Evolutionary conservation across 1,284 basidiomycete genomes (phyloP).

Genomic region (Ustilago tritici): DNA sequence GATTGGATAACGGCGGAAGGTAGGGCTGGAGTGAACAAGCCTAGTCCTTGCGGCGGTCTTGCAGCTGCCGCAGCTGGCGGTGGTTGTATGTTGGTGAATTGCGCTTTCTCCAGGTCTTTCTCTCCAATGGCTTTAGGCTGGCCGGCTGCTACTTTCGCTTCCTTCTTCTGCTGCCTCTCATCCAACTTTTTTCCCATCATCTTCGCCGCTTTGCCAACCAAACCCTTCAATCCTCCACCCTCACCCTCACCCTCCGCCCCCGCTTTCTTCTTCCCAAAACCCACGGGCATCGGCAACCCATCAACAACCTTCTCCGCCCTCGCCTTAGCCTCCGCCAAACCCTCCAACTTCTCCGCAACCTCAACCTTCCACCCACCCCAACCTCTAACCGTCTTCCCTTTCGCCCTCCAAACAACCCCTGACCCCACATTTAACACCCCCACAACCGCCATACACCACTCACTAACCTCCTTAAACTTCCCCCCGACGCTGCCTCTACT

Average conservation of each 20-base stretch:
- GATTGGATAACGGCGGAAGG: slow-evolving; percentile 27
- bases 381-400: slow-evolving; percentile 35
- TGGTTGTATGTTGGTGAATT: background rate
- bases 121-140: background rate
- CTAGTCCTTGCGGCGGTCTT: background rate
- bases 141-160: slow-evolving; percentile 3
- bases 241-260: background rate
- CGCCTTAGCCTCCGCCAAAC: slow-evolving; percentile 37
- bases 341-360: slow-evolving; percentile 37
- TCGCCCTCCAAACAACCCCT: slow-evolving; percentile 39
- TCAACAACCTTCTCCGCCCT: slow-evolving; percentile 36
- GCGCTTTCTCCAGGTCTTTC: background rate
- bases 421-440: slow-evolving; percentile 30
- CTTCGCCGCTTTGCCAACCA: background rate
- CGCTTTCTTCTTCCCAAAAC: background rate
- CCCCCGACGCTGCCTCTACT: slow-evolving; percentile 15
- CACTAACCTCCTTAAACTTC: slow-evolving; percentile 25
- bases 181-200: background rate
- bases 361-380: slow-evolving; percentile 35
- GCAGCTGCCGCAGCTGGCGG: background rate
- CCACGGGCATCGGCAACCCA: slow-evolving; percentile 6
- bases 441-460: slow-evolving; percentile 33
- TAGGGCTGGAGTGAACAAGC: slow-evolving; percentile 23
- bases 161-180: background rate
- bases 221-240: background rate